Evolutionary conservation across 345 rosid species (phyloP), one percentile per base, ranked within the genome.

Genomic region (Citrus inodora): DNA sequence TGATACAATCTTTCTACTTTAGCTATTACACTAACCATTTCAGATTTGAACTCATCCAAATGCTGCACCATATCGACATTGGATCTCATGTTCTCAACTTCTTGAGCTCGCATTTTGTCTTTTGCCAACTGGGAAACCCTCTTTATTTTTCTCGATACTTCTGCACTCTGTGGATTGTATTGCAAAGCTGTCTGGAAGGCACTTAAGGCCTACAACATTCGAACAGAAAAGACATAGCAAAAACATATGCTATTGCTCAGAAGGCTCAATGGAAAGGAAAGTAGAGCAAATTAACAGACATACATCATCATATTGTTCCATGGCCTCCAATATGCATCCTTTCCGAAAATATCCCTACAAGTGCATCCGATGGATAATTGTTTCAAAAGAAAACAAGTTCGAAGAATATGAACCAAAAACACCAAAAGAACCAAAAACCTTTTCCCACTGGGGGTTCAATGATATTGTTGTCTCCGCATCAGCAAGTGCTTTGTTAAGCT

Each of bases 251-350:
- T 35, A 61, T 72, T 69, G 56, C 19, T 46, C 32, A 67, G 42
- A 67, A 32, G 76, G 30, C 58, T 40, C 62, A 67, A 59, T 17
- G 21, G 51, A 30, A 70, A 56, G 37, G 73, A 66, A 82, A 69
- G 13, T 46, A 51, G 67, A 75, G 56, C 3, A 68, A 27, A 59
- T 53, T 58, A 48, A 55, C 33, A 56, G 69, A 38, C 79, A 81
- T 85, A 96, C 99, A 78, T 96, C 94, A 65, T 94, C 95, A 75
- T 92, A 94, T 79, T 75, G 92, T 74, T 91, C 98, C 99, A 96
- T 94, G 75, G 97, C 95, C 86, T 96, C 99, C 76, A 96, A 87
- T 71, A 94, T 87, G 83, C 94, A 96, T 21, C 98, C 99, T 90
- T 94, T 96, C 78, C 98, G 90, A 87, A 96, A 96, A 87, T 96